Evolutionary conservation across 108 stramenopile species (phyloP), one percentile per base, ranked within the genome.

Genomic region (Pseudonitzschia multiseries): DNA sequence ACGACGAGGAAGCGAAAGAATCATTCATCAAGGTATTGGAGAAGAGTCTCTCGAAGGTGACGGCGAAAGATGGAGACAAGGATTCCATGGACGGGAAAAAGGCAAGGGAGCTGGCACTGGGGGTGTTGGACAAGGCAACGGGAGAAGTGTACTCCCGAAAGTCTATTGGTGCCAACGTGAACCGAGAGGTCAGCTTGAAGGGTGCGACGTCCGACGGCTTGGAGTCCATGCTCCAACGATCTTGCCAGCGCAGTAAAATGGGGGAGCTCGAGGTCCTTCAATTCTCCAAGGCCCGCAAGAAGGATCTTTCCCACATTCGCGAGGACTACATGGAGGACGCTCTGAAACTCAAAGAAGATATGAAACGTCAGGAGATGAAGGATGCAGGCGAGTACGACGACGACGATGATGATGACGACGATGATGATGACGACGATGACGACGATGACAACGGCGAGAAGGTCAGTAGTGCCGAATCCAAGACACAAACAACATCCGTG

Each of bases 321-420:
- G 88, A 91, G 68, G 82, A 86, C n/a, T 92, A 92, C 68, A 95
- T 92, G 87, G 80, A 82, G 26, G 90, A 87, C 51, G 90, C 91
- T 22, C 69, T 90, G 14, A 74, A 63, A 33, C 65, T 92, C 41
- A 95, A 92, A 63, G 91, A 91, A 74, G 87, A 92, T 26, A 77
- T 91, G 69, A 89, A 89, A 57, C 84, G 76, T 3, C 80, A 87
- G 71, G 79, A 80, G 65, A 57, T 71, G 68, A 83, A 82, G 51
- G 89, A 80, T 48, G 83, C 85, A 22, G 86, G 77, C 0, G 88
- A 89, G 0, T 87, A 82, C 60, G 86, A 73, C 32, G 87, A 85
- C 40, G 89, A 94, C 57, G 92, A 93, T 59, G 87, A 91, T 26
- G 91, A 90, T 26, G 89, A 92, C 17, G 93, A 94, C 33, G 88